Conservation (phyloP, 805 yeast species). For the Starmerella floris region DNA sequence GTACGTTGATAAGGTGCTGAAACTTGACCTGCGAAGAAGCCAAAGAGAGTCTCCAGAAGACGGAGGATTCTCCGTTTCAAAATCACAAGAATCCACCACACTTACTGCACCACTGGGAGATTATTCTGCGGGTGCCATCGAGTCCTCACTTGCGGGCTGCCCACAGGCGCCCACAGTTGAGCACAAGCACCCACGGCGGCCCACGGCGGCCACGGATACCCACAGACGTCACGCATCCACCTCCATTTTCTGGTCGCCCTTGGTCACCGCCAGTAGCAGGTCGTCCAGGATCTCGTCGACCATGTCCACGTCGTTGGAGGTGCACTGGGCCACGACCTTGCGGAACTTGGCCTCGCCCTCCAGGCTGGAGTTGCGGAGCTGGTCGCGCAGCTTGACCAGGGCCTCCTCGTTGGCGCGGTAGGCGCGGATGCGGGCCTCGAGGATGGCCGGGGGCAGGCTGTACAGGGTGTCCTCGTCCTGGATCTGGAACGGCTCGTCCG, state of each 20-base stretch:
- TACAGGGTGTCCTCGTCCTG: slow-evolving; percentile 3
- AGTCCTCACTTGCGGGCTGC: no score
- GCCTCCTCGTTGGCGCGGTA: slow-evolving; percentile 55
- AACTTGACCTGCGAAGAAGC: no score
- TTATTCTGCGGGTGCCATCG: no score
- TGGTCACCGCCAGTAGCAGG: slow-evolving; percentile 77
- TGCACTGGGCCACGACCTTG: slow-evolving; percentile 76
- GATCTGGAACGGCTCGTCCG: slow-evolving; percentile 79
- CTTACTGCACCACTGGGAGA: no score
- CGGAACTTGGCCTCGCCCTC: slow-evolving; percentile 66
- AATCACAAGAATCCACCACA: no score
- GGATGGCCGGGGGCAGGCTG: slow-evolving; percentile 20
- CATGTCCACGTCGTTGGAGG: slow-evolving; percentile 68
- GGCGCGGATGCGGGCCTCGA: slow-evolving; percentile 65
- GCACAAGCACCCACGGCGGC: no score
- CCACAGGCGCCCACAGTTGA: no score
- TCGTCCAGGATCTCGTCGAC: slow-evolving; percentile 77
- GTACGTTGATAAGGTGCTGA: no score
- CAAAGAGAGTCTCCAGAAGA: no score
- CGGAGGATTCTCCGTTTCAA: no score
- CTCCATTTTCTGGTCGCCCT: slow-evolving; percentile 35
- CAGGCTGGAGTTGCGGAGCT: slow-evolving; percentile 40
- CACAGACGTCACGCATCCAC: slow-evolving; percentile 1
- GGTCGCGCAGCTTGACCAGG: slow-evolving; percentile 40
- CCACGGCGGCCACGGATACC: no score